Evolutionary conservation across 148 eudicot genomes (phyloP).

Genomic region (Camellia granthamiana): DNA sequence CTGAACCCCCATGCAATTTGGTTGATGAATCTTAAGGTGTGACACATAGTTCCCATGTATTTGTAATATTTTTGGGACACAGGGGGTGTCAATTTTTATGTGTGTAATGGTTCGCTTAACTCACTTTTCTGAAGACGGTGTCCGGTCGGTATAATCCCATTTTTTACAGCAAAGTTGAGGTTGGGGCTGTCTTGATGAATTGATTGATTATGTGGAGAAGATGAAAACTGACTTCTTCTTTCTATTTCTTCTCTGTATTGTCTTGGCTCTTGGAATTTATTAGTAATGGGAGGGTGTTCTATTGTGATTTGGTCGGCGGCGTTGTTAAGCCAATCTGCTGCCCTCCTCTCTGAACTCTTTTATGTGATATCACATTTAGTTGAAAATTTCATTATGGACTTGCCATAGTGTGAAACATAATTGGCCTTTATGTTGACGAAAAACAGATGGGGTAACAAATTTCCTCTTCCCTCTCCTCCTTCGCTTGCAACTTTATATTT

Average conservation of each 20-base stretch:
- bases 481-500: no score
- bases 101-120: background rate
- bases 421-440: background rate
- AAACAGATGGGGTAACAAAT: no score
- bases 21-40: conserved; percentile 22
- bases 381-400: conserved; percentile 11
- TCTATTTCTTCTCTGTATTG: background rate
- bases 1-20: conserved; percentile 8
- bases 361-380: conserved; percentile 1
- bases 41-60: background rate
- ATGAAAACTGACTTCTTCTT: background rate
- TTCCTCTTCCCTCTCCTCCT: no score
- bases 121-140: background rate
- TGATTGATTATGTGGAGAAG: background rate
- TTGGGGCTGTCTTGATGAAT: background rate
- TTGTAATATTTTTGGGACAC: background rate
- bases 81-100: background rate
- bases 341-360: conserved; percentile 9
- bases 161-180: background rate
- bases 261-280: background rate
- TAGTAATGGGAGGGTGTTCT: background rate
- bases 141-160: background rate
- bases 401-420: background rate
- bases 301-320: background rate
- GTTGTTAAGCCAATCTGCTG: conserved; percentile 6